These are phyloP conservation scores for Apiospora rasikravindrae DNA, from an alignment of 2,329 filamentous ascomycete species.

Conservation along the genomic window DNA sequence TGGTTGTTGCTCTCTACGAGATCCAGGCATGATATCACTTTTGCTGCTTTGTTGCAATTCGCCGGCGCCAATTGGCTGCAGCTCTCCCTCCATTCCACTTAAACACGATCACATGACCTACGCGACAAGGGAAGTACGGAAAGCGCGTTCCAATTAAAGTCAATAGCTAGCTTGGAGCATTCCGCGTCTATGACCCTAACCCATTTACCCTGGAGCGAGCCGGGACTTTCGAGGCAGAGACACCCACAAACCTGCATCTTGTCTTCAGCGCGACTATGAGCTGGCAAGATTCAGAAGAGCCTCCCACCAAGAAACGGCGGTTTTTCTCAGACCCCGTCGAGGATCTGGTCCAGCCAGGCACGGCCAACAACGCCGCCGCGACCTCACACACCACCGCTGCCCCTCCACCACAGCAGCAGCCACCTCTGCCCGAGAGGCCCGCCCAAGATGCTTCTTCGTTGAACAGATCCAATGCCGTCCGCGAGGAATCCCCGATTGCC, in stretches of 20 bases:
- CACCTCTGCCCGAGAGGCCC: conserved; percentile 10
- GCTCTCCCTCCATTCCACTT: conserved; percentile 5
- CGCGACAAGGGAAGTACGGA: not conserved
- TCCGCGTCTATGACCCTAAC: not conserved
- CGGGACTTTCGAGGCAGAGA: not conserved
- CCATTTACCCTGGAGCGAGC: not conserved
- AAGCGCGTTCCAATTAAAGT: conserved; percentile 1
- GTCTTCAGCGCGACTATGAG: conserved; percentile 41
- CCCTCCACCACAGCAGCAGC: conserved; percentile 23
- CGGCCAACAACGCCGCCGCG: conserved; percentile 17
- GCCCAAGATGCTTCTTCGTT: not conserved
- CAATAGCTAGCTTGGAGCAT: not conserved
- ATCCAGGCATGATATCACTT: not conserved
- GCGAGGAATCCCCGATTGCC: conserved; percentile 30
- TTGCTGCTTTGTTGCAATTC: not conserved
- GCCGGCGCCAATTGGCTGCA: not conserved
- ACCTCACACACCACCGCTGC: conserved; percentile 19
- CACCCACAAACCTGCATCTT: not conserved
- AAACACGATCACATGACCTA: conserved; percentile 6
- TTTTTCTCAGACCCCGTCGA: conserved; percentile 48
- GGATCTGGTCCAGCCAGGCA: conserved; percentile 24
- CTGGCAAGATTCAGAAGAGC: conserved; percentile 40
- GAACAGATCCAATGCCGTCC: not conserved
- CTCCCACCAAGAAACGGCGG: conserved; percentile 42
- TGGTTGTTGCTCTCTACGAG: not conserved